Evolutionary conservation across 257 asterid genomes (phyloP).

Genomic region (Nicotiana paniculata): DNA sequence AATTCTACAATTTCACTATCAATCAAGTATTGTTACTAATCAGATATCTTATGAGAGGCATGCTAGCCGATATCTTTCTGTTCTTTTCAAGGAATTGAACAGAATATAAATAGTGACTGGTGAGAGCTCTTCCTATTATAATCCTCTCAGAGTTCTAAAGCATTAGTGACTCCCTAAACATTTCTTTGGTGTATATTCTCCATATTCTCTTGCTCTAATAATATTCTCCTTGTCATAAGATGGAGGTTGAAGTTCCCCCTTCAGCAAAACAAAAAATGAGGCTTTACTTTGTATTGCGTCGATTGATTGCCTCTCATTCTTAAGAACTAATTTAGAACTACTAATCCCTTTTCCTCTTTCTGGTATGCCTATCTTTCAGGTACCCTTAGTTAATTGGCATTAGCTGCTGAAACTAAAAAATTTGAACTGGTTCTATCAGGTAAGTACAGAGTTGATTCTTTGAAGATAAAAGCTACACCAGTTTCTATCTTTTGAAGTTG

Average conservation of each 20-base stretch:
- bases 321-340: neutral
- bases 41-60: neutral
- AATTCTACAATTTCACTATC: neutral
- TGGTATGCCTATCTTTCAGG: neutral
- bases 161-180: no score
- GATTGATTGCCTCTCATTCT: neutral
- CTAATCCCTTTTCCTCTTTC: neutral
- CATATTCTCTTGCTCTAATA: no score
- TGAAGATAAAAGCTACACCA: neutral
- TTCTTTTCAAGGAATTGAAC: neutral
- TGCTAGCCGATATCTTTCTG: neutral
- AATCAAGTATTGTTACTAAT: neutral
- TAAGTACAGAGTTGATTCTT: neutral
- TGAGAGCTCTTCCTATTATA: neutral
- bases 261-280: neutral
- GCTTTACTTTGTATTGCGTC: neutral
- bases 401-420: neutral
- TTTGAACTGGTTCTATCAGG: neutral
- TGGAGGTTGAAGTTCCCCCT: neutral
- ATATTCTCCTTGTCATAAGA: neutral
- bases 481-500: neutral
- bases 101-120: neutral
- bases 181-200: neutral
- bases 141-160: neutral
- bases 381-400: neutral